Evolutionary conservation across 2,329 filamentous ascomycete species (phyloP).

Genomic region (Diaporthe eres): DNA sequence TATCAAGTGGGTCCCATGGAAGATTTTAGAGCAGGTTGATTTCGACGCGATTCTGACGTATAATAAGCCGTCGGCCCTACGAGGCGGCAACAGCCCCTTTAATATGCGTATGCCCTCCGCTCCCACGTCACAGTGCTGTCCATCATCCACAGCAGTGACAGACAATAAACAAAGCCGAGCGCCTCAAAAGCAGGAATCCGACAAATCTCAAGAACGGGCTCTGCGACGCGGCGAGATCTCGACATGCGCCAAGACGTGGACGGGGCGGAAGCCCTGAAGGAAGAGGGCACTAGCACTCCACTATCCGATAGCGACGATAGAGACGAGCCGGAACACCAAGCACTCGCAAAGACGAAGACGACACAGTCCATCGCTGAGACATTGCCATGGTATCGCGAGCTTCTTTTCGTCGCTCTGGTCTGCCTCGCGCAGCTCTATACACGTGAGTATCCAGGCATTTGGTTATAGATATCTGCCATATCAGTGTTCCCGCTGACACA

Average conservation of each 20-base stretch:
- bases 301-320: constrained; percentile 17
- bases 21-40: constrained; percentile 13
- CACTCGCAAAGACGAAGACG: constrained; percentile 23
- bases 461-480: not conserved
- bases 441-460: constrained; percentile 11
- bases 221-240: not conserved
- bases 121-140: not conserved
- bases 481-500: not conserved
- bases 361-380: constrained; percentile 37
- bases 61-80: not conserved
- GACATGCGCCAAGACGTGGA: constrained; percentile 3
- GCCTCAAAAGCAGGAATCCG: not conserved
- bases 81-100: not conserved
- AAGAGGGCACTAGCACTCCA: not conserved
- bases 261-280: not conserved
- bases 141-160: not conserved
- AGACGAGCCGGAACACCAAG: constrained; percentile 30
- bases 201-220: not conserved
- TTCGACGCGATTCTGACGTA: constrained; percentile 17
- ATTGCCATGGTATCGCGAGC: constrained; percentile 38
- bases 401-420: constrained; percentile 39
- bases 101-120: not conserved
- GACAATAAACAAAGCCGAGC: not conserved
- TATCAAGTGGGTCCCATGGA: not conserved
- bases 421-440: constrained; percentile 39